Evolutionary conservation across 768 basidiomycete species (phyloP).

Genomic region (Cystobasidium tubakii): DNA sequence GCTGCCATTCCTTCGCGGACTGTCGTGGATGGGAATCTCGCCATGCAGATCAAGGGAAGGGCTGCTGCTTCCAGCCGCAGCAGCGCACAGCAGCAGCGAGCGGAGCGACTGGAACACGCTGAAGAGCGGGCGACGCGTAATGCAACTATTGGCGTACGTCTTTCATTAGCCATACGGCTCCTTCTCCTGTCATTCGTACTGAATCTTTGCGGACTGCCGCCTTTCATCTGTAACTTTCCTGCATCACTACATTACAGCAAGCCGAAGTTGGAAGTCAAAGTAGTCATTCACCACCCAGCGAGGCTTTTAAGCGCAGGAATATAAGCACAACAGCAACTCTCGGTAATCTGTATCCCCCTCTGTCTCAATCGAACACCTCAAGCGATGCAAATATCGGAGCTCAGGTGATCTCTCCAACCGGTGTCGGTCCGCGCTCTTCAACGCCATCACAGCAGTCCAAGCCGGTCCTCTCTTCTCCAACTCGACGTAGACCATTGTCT

Average conservation of each 20-base stretch:
- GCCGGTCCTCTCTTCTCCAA: neutral
- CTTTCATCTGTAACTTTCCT: no score
- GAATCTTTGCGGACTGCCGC: no score
- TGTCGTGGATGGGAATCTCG: neutral
- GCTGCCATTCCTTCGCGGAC: neutral
- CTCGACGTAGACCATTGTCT: neutral
- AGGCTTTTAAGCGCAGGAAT: neutral
- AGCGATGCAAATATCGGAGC: neutral
- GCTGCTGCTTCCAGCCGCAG: neutral
- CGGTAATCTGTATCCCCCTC: conserved; percentile 1
- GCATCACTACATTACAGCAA: neutral
- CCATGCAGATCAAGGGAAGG: neutral
- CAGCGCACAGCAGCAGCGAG: no score
- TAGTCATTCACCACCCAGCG: neutral
- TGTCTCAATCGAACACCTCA: neutral
- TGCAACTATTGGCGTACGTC: neutral
- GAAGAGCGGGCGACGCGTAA: no score
- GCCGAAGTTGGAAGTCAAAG: neutral
- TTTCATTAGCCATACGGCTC: neutral
- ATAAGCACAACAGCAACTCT: neutral
- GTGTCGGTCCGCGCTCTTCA: neutral
- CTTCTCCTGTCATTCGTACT: no score
- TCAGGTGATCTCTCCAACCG: neutral
- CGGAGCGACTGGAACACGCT: no score
- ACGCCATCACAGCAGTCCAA: neutral